Evolutionary conservation across 371 early-diverging fungal species (phyloP).

Genomic region (Lichtheimia ornata): DNA sequence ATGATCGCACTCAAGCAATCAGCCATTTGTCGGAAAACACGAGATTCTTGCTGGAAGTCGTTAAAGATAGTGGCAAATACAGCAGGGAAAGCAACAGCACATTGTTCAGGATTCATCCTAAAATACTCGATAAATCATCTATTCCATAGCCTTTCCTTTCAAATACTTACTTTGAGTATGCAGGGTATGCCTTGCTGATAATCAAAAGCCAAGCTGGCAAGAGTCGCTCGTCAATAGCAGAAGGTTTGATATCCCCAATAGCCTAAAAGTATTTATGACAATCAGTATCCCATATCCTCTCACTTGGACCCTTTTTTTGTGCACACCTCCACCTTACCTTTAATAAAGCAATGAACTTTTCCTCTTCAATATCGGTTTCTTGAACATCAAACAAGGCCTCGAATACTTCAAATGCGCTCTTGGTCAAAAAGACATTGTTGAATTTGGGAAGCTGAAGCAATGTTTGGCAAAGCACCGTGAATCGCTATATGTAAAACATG

Average conservation of each 20-base stretch:
- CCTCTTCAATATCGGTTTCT: constrained; percentile 57
- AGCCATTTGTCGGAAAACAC: constrained; percentile 55
- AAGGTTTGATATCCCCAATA: constrained; percentile 81
- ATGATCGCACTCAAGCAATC: constrained; percentile 70
- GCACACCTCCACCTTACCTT: constrained; percentile 27
- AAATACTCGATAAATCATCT: background rate
- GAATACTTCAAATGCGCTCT: constrained; percentile 83
- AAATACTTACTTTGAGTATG: constrained; percentile 55
- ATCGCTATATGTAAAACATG: constrained; percentile 36
- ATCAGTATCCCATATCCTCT: background rate
- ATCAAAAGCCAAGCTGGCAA: constrained; percentile 88
- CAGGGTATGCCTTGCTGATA: constrained; percentile 71
- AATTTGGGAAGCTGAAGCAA: constrained; percentile 82
- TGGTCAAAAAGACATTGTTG: constrained; percentile 81
- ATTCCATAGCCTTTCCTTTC: background rate
- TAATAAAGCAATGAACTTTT: constrained; percentile 55
- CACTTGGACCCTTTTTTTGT: background rate
- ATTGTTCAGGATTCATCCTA: constrained; percentile 45
- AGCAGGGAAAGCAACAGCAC: constrained; percentile 61
- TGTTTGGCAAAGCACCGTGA: constrained; percentile 66
- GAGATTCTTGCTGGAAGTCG: constrained; percentile 69
- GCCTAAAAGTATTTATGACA: constrained; percentile 31
- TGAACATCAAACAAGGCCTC: constrained; percentile 63
- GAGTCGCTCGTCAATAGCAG: constrained; percentile 78
- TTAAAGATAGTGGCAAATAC: constrained; percentile 76